phyloP scores from a whole-genome alignment of 2,329 filamentous ascomycete genomes.

The Cladosporium sp. region DNA sequence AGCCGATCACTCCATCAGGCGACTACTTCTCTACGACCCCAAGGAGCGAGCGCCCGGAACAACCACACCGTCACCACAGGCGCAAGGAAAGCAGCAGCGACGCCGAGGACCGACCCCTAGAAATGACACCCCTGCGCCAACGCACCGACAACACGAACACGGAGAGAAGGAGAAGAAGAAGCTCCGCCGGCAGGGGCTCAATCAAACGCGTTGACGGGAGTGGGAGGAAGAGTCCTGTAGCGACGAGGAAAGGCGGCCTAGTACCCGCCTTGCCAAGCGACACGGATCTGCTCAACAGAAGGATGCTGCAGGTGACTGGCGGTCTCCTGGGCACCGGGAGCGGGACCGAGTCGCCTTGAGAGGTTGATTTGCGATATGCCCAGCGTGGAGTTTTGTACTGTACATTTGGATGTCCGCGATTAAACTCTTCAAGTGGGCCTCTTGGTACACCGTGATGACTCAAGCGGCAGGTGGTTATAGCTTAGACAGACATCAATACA shows the following conservation, averaged over 20 bases:
- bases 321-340: constrained; percentile 32
- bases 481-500: too few relatives aligned
- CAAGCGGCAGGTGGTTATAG: too few relatives aligned
- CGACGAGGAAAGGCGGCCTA: constrained; percentile 38
- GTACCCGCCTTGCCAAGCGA: constrained; percentile 49
- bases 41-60: neutral
- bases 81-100: constrained; percentile 60
- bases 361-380: too few relatives aligned
- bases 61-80: constrained; percentile 11
- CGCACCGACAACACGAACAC: constrained; percentile 6
- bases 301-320: constrained; percentile 51
- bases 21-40: constrained; percentile 28
- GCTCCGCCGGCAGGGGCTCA: constrained; percentile 24
- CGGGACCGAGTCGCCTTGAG: constrained; percentile 5
- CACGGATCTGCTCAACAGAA: constrained; percentile 49
- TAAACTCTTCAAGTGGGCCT: too few relatives aligned
- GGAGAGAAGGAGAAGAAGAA: constrained; percentile 26
- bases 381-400: neutral
- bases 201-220: constrained; percentile 29
- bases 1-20: constrained; percentile 21
- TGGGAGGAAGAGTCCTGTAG: constrained; percentile 31
- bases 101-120: constrained; percentile 78
- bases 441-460: too few relatives aligned
- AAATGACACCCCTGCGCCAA: constrained; percentile 56
- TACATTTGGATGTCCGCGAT: neutral